Conservation (phyloP, 805 yeast species). For the Pichia scutulata region DNA sequence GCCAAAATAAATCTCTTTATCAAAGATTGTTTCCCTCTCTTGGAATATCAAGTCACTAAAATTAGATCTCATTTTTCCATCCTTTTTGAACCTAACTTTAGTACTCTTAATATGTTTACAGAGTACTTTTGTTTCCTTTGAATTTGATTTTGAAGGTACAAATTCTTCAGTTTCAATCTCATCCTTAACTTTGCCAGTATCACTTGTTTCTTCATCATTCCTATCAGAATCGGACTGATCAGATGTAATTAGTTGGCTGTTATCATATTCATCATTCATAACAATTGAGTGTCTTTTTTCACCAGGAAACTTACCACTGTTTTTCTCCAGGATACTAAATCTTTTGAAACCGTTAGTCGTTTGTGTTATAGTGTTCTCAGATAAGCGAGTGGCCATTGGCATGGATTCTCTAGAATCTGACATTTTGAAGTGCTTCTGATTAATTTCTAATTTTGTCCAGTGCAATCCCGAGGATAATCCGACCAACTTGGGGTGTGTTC, state of each 20-base stretch:
- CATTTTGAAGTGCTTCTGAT: not conserved
- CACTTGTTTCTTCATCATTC: not conserved
- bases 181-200: not conserved
- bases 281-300: constrained; percentile 17
- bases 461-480: not conserved
- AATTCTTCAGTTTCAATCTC: not conserved
- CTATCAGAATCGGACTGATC: not conserved
- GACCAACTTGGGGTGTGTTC: no score
- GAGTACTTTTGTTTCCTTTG: not conserved
- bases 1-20: constrained; percentile 36
- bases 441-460: not conserved
- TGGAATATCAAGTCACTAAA: constrained; percentile 48
- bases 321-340: constrained; percentile 6
- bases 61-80: constrained; percentile 38
- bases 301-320: not conserved
- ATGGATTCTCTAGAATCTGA: not conserved
- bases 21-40: constrained; percentile 43
- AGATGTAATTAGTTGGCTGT: not conserved
- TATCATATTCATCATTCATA: constrained; percentile 18
- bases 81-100: constrained; percentile 18
- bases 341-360: constrained; percentile 1
- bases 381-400: not conserved
- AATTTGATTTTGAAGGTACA: not conserved
- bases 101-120: constrained; percentile 1
- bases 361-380: not conserved